phyloP scores from a whole-genome alignment of 139 green algal genomes.

The Gonium pectorale region DNA sequence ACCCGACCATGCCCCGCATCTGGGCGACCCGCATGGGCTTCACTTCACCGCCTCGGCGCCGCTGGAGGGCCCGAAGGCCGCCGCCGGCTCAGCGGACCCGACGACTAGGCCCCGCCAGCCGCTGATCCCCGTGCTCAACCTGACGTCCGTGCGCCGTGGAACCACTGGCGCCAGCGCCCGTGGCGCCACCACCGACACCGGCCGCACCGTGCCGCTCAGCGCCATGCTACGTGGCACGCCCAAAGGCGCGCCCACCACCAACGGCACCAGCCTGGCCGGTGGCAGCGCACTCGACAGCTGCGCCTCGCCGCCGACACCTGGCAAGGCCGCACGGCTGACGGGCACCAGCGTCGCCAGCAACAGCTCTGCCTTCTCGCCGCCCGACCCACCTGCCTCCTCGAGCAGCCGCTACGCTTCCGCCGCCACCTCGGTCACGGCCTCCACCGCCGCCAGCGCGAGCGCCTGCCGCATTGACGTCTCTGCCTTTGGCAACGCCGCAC shows the following conservation, averaged over 20 bases:
- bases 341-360: background rate
- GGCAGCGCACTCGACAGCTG: conserved; percentile 1
- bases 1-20: too few species aligned
- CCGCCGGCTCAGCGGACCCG: too few species aligned
- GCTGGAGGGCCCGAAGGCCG: too few species aligned
- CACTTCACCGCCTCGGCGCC: too few species aligned
- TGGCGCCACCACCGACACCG: background rate
- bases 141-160: conserved; percentile 15
- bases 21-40: too few species aligned
- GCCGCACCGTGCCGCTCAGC: conserved; percentile 32
- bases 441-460: background rate
- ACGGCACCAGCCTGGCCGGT: background rate
- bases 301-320: background rate
- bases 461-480: too few species aligned
- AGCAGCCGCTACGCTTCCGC: background rate
- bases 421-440: background rate
- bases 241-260: too few species aligned
- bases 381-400: background rate
- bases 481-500: background rate
- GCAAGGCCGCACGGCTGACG: too few species aligned
- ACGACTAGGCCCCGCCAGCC: too few species aligned
- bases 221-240: conserved; percentile 20
- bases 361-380: background rate
- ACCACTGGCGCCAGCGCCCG: background rate
- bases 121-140: conserved; percentile 25